phyloP scores from a whole-genome alignment of 495 filamentous ascomycete genomes.

The Chaetomium cochliodes region DNA sequence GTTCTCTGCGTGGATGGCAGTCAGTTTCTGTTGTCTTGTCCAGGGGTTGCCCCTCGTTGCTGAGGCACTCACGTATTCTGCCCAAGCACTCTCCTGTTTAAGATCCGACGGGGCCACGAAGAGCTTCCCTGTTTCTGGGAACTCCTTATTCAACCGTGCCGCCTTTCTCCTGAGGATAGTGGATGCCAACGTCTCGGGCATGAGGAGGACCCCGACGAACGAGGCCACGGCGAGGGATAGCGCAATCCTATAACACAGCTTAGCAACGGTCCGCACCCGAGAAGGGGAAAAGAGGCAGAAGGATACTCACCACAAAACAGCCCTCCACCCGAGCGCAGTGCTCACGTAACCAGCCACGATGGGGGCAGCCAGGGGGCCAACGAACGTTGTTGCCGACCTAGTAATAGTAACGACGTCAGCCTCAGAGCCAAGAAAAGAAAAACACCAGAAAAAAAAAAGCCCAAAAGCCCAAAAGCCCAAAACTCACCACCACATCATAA shows the following conservation, averaged over 20 bases:
- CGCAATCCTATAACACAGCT: conserved; percentile 30
- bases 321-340: conserved; percentile 45
- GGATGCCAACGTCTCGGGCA: conserved; percentile 54
- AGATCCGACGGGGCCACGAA: conserved; percentile 29
- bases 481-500: conserved; percentile 35
- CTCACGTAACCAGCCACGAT: conserved; percentile 47
- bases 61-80: conserved; percentile 25
- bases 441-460: neutral
- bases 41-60: too few relatives aligned
- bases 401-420: neutral
- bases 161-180: conserved; percentile 50
- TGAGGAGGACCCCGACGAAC: conserved; percentile 29
- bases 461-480: too few relatives aligned
- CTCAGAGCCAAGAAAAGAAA: neutral
- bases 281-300: neutral
- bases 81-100: conserved; percentile 21
- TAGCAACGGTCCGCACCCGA: neutral
- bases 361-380: conserved; percentile 49
- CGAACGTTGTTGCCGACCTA: conserved; percentile 26
- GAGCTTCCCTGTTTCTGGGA: conserved; percentile 13
- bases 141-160: conserved; percentile 45
- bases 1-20: conserved; percentile 22
- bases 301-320: conserved; percentile 52
- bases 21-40: too few relatives aligned
- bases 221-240: conserved; percentile 47